phyloP scores from a whole-genome alignment of 371 early-diverging fungal genomes.

The Saksenaea vasiformis region DNA sequence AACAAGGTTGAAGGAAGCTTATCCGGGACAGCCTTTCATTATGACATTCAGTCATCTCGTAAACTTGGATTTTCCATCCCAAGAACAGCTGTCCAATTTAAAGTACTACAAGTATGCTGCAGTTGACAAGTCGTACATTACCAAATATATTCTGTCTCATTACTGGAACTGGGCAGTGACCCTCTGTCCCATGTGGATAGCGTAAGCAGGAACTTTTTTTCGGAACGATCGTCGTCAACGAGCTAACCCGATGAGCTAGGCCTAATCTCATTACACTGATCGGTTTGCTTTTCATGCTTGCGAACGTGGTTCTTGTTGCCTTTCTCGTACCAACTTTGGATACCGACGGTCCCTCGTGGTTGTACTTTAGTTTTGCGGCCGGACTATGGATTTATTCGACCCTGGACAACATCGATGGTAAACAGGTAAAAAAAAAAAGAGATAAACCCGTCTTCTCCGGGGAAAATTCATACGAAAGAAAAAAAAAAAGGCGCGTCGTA shows the following conservation, averaged over 20 bases:
- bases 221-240: neutral
- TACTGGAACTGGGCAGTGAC: conserved; percentile 93
- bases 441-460: neutral
- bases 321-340: conserved; percentile 75
- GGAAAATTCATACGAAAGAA: neutral
- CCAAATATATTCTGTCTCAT: conserved; percentile 80
- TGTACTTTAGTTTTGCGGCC: conserved; percentile 84
- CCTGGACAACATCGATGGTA: conserved; percentile 97
- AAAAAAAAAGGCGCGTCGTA: conserved; percentile 57
- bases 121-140: conserved; percentile 85
- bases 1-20: neutral
- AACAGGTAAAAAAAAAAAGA: conserved; percentile 48
- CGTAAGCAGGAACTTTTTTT: conserved; percentile 71
- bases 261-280: conserved; percentile 98
- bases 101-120: conserved; percentile 82
- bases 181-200: conserved; percentile 91
- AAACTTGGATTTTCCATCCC: conserved; percentile 30
- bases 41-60: neutral
- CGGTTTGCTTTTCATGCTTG: conserved; percentile 87
- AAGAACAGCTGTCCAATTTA: conserved; percentile 74
- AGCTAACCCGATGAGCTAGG: conserved; percentile 39
- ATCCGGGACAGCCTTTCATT: neutral
- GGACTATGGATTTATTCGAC: conserved; percentile 95
- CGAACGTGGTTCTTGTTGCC: conserved; percentile 74
- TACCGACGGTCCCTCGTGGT: conserved; percentile 79